phyloP scores from a whole-genome alignment of 2,329 filamentous ascomycete genomes.

The Diaporthe aspalathi region DNA sequence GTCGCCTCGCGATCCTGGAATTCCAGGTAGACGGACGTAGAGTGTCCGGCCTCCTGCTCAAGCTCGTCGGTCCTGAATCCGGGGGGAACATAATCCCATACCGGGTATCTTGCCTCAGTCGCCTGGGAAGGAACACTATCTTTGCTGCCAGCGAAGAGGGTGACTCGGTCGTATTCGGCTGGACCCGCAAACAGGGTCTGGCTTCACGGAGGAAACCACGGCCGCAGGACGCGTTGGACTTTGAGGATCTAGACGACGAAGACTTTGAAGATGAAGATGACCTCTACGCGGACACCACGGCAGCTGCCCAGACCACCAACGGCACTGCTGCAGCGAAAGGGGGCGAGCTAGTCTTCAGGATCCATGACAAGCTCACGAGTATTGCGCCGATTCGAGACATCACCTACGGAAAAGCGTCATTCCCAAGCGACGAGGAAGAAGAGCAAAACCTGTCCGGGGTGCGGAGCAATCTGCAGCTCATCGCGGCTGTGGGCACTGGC shows the following conservation, averaged over 20 bases:
- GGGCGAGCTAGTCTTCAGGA: slow-evolving; percentile 77
- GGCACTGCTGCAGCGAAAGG: slow-evolving; percentile 58
- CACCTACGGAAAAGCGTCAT: slow-evolving; percentile 71
- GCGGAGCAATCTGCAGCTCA: slow-evolving; percentile 68
- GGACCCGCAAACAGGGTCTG: slow-evolving; percentile 74
- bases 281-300: slow-evolving; percentile 70
- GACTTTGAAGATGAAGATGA: slow-evolving; percentile 72
- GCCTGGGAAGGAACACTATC: slow-evolving; percentile 74
- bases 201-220: slow-evolving; percentile 72
- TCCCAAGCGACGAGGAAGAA: slow-evolving; percentile 58
- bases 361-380: slow-evolving; percentile 82
- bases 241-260: slow-evolving; percentile 61
- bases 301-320: slow-evolving; percentile 49
- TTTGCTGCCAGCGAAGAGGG: slow-evolving; percentile 89
- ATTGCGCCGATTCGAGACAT: slow-evolving; percentile 84
- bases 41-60: slow-evolving; percentile 86
- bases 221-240: slow-evolving; percentile 63
- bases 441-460: slow-evolving; percentile 58
- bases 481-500: slow-evolving; percentile 72
- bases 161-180: slow-evolving; percentile 85
- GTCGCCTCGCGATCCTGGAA: slow-evolving; percentile 77
- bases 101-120: slow-evolving; percentile 75
- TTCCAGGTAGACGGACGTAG: slow-evolving; percentile 92
- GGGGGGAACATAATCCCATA: slow-evolving; percentile 73
- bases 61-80: slow-evolving; percentile 69